A percentile compares a stretch with the other conserved stretches of the same genome.
These are phyloP conservation scores for Aspergillus fumigatus DNA, from an alignment of 2,329 filamentous ascomycete species.

Conservation along the genomic window DNA sequence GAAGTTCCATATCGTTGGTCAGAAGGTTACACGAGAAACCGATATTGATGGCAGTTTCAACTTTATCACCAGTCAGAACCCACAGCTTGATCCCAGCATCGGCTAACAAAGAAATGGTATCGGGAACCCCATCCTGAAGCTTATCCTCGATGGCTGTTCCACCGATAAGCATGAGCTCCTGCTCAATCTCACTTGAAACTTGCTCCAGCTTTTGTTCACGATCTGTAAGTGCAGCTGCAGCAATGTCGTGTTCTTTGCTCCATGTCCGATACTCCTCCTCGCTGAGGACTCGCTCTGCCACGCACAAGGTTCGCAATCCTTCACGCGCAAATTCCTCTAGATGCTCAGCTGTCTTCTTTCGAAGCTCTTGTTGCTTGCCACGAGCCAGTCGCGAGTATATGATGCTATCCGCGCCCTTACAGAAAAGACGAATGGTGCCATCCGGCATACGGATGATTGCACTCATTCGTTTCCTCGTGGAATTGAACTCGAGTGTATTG, in stretches of 20 bases:
- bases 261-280: slow-evolving; percentile 81
- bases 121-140: slow-evolving; percentile 92
- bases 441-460: slow-evolving; percentile 94
- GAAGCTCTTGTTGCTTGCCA: slow-evolving; percentile 80
- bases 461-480: slow-evolving; percentile 94
- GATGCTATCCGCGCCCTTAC: slow-evolving; percentile 95
- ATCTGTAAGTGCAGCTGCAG: slow-evolving; percentile 75
- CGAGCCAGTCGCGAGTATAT: slow-evolving; percentile 87
- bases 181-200: slow-evolving; percentile 85
- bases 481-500: slow-evolving; percentile 97
- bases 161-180: slow-evolving; percentile 79
- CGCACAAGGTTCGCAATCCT: slow-evolving; percentile 88
- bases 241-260: slow-evolving; percentile 82
- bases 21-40: slow-evolving; percentile 97
- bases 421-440: slow-evolving; percentile 82
- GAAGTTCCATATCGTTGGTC: slow-evolving; percentile 95
- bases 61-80: slow-evolving; percentile 97
- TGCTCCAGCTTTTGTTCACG: slow-evolving; percentile 91
- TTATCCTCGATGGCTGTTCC: slow-evolving; percentile 97
- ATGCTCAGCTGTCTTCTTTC: slow-evolving; percentile 81
- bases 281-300: slow-evolving; percentile 73
- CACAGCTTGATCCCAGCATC: slow-evolving; percentile 96
- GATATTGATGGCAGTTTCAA: slow-evolving; percentile 99
- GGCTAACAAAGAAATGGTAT: slow-evolving; percentile 86
- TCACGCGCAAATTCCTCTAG: slow-evolving; percentile 96